Percentiles rank a stretch among this genome's conserved stretches.
These are phyloP conservation scores for Acacia crassicarpa DNA, from an alignment of 306 rosid species.

Conservation along the genomic window DNA sequence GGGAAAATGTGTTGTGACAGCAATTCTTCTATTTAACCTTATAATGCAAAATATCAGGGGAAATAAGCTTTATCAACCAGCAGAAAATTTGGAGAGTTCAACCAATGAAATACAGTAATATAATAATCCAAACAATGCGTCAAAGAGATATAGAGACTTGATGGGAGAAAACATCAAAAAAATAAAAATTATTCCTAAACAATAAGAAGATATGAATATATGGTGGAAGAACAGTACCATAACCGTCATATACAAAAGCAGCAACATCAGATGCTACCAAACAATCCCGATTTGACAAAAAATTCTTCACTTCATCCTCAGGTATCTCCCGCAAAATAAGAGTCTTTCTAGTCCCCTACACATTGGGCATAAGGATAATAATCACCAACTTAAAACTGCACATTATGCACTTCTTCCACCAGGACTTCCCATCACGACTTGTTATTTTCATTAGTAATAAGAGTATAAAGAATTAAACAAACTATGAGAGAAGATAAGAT, in stretches of 20 bases:
- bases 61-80: neutral
- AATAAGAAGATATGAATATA: neutral
- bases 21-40: too few species aligned
- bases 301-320: constrained; percentile 54
- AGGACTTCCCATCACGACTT: constrained; percentile 11
- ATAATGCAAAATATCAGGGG: neutral
- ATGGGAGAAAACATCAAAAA: neutral
- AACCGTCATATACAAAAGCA: constrained; percentile 88
- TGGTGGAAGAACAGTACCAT: constrained; percentile 20
- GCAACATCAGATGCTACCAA: constrained; percentile 91
- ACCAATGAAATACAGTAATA: neutral
- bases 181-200: neutral
- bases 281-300: constrained; percentile 61
- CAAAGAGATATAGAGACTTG: neutral
- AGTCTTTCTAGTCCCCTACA: constrained; percentile 71
- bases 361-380: constrained; percentile 29
- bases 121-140: neutral
- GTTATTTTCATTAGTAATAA: constrained; percentile 1
- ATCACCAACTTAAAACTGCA: constrained; percentile 13
- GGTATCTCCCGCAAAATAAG: constrained; percentile 92
- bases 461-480: constrained; percentile 14
- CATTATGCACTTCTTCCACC: neutral
- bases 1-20: too few species aligned
- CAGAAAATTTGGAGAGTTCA: neutral
- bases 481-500: neutral